Conservation (phyloP, 2,329 filamentous ascomycete genomes). For the Xylaria sp. region DNA sequence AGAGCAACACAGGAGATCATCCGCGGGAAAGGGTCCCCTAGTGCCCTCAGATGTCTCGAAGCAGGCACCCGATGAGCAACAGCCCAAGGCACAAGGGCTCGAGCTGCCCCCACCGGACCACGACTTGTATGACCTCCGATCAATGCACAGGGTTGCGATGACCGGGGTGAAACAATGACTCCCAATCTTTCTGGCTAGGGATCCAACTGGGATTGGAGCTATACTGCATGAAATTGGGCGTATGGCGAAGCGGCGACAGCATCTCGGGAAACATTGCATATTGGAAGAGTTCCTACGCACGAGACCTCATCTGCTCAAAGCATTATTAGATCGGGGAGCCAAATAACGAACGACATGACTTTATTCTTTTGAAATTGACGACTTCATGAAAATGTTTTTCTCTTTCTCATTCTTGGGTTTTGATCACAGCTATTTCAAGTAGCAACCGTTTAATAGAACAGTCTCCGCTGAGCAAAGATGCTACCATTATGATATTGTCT, state of each 20-base stretch:
- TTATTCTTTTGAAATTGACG: slow-evolving; percentile 31
- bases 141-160: slow-evolving; percentile 49
- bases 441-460: slow-evolving; percentile 27
- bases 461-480: slow-evolving; percentile 27
- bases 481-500: background rate
- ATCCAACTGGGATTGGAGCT: slow-evolving; percentile 32
- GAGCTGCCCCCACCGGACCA: slow-evolving; percentile 26
- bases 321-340: slow-evolving; percentile 24
- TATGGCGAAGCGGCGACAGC: slow-evolving; percentile 42
- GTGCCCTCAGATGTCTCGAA: slow-evolving; percentile 22
- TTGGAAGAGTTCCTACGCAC: slow-evolving; percentile 26
- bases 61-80: slow-evolving; percentile 30
- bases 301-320: slow-evolving; percentile 29
- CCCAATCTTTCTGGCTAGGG: slow-evolving; percentile 4
- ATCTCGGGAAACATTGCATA: slow-evolving; percentile 32
- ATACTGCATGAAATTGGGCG: slow-evolving; percentile 44
- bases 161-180: slow-evolving; percentile 46
- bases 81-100: slow-evolving; percentile 8
- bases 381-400: slow-evolving; percentile 22
- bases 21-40: slow-evolving; percentile 2
- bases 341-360: slow-evolving; percentile 31
- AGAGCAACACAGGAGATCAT: slow-evolving; percentile 29
- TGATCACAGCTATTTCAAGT: slow-evolving; percentile 15
- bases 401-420: slow-evolving; percentile 1
- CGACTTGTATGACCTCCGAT: slow-evolving; percentile 45